phyloP scores from a whole-genome alignment of 495 filamentous ascomycete species.

The Cryomyces minteri region DNA sequence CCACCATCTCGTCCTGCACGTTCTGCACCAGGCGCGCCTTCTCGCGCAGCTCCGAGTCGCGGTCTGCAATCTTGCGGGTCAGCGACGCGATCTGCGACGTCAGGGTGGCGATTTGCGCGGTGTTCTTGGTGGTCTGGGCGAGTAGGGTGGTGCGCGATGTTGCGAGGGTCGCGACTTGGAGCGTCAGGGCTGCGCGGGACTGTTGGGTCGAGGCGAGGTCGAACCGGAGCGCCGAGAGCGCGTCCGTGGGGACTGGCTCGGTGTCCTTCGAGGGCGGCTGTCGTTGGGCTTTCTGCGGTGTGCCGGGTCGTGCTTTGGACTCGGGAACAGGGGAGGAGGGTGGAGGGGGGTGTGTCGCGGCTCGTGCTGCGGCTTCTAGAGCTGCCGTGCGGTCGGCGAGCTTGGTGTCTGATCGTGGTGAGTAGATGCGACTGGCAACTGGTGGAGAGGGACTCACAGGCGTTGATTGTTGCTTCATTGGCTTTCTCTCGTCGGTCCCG shows the following conservation, averaged over 20 bases:
- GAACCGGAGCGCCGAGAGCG: constrained; percentile 12
- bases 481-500: constrained; percentile 19
- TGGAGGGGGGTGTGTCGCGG: not conserved
- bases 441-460: constrained; percentile 12
- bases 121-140: constrained; percentile 16
- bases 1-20: constrained; percentile 79
- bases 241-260: constrained; percentile 2
- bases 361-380: constrained; percentile 1
- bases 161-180: constrained; percentile 11
- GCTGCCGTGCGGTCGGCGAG: constrained; percentile 22
- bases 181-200: constrained; percentile 13
- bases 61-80: constrained; percentile 46
- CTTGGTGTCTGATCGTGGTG: constrained; percentile 15
- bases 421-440: not conserved
- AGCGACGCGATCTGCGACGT: constrained; percentile 42
- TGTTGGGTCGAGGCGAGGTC: constrained; percentile 21
- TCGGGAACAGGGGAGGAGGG: not conserved
- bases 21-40: constrained; percentile 73
- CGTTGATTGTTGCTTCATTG: constrained; percentile 16
- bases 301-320: not conserved
- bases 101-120: constrained; percentile 38
- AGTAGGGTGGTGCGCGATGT: constrained; percentile 17
- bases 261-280: constrained; percentile 1
- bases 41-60: constrained; percentile 66
- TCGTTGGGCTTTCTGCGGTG: constrained; percentile 2